Percentiles rank a stretch among this genome's conserved stretches.
Conservation (phyloP, 805 yeast species). For the Ogataea angusta region DNA sequence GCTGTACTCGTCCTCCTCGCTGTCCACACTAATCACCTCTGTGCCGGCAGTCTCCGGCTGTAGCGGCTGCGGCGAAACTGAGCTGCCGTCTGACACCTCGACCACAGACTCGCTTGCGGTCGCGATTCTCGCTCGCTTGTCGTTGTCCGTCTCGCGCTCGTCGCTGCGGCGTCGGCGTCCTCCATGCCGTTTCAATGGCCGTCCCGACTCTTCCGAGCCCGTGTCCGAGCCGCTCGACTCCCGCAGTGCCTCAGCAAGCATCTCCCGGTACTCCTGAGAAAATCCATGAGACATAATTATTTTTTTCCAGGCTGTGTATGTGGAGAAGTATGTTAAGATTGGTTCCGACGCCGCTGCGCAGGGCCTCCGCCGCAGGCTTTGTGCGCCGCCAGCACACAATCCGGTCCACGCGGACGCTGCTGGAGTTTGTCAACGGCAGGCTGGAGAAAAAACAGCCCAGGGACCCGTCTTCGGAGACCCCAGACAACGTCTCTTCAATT, state of each 20-base stretch:
- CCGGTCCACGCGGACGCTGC: neutral
- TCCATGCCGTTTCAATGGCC: neutral
- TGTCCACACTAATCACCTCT: slow-evolving; percentile 2
- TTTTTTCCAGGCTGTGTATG: slow-evolving; percentile 8
- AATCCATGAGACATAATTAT: slow-evolving; percentile 16
- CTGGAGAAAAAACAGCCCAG: neutral
- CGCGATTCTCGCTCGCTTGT: neutral
- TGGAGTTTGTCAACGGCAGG: neutral
- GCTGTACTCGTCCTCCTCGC: slow-evolving; percentile 16
- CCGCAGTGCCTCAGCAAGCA: slow-evolving; percentile 22
- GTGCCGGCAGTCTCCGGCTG: neutral
- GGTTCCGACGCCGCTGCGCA: neutral
- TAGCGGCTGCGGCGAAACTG: no score
- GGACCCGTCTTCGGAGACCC: neutral
- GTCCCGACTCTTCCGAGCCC: slow-evolving; percentile 9
- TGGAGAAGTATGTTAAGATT: slow-evolving; percentile 5
- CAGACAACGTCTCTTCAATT: slow-evolving; percentile 1
- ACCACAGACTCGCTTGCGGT: neutral
- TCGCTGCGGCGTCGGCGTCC: neutral
- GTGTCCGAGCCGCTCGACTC: slow-evolving; percentile 7
- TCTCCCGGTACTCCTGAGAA: slow-evolving; percentile 21
- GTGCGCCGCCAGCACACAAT: neutral
- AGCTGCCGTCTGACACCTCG: neutral
- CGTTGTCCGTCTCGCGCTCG: no score
- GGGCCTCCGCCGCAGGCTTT: neutral